Evolutionary conservation across 2,329 filamentous ascomycete genomes (phyloP).

Genomic region (Ceratocystis harringtonii): DNA sequence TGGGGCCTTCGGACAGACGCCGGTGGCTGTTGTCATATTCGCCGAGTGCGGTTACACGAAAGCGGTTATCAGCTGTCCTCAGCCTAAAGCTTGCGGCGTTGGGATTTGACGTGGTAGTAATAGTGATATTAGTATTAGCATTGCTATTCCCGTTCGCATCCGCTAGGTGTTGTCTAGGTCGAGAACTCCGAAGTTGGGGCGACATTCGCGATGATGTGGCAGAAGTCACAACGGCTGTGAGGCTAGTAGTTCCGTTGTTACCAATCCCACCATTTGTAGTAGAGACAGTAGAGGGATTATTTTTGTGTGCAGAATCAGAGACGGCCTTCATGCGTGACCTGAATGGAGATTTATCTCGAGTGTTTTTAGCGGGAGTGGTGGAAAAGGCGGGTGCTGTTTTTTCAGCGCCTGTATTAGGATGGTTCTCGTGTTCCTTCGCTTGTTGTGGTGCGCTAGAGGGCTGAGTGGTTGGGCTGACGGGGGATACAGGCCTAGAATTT

Average conservation of each 20-base stretch:
- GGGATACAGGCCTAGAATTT: not conserved
- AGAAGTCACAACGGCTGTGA: constrained; percentile 54
- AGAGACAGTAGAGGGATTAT: constrained; percentile 31
- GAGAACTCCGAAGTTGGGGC: constrained; percentile 63
- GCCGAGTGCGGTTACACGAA: constrained; percentile 7
- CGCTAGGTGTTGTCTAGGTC: constrained; percentile 66
- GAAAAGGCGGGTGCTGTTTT: not conserved
- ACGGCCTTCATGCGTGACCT: constrained; percentile 27
- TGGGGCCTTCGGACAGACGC: constrained; percentile 52
- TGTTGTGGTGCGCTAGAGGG: not conserved
- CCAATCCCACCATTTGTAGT: not conserved
- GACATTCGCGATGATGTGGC: constrained; percentile 59
- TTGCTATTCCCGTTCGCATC: constrained; percentile 33
- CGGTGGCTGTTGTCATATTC: constrained; percentile 24
- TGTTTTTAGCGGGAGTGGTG: not conserved
- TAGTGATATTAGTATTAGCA: not conserved
- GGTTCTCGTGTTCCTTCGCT: not conserved
- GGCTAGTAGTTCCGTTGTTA: constrained; percentile 35
- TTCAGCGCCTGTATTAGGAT: not conserved
- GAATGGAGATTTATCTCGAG: constrained; percentile 18
- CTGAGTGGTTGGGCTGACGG: not conserved
- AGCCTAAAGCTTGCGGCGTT: constrained; percentile 51
- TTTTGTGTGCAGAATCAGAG: constrained; percentile 25
- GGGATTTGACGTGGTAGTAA: not conserved
- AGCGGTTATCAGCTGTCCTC: constrained; percentile 44